These are phyloP conservation scores for Poronia punctata DNA, from an alignment of 495 filamentous ascomycete genomes.

Conservation along the genomic window DNA sequence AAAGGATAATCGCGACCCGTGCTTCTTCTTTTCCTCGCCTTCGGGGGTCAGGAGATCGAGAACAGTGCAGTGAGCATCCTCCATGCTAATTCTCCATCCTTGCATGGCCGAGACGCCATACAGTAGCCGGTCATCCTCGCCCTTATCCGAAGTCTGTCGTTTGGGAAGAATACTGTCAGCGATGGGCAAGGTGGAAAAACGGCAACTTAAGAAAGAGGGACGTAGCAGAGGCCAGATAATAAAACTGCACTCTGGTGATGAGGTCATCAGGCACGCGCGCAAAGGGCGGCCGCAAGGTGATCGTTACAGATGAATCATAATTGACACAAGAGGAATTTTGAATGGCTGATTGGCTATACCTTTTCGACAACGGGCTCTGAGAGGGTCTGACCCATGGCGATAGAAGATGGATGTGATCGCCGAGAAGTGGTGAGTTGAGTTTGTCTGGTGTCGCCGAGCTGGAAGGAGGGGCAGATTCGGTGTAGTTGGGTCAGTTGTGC, in stretches of 20 bases:
- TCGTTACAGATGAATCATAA: slow-evolving; percentile 11
- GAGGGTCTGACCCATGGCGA: slow-evolving; percentile 93
- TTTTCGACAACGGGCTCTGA: slow-evolving; percentile 98
- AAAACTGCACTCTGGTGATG: slow-evolving; percentile 13
- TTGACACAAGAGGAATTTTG: slow-evolving; percentile 6
- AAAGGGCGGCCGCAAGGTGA: slow-evolving; percentile 4
- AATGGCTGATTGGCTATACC: slow-evolving; percentile 50
- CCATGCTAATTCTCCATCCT: slow-evolving; percentile 99
- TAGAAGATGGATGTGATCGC: slow-evolving; percentile 11
- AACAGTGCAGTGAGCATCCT: slow-evolving; percentile 84
- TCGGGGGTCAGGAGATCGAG: slow-evolving; percentile 72
- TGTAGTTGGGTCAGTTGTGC: too few species aligned
- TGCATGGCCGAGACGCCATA: slow-evolving; percentile 98
- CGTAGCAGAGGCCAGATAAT: slow-evolving; percentile 7
- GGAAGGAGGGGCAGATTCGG: slow-evolving; percentile 6
- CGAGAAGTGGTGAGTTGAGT: slow-evolving; percentile 8
- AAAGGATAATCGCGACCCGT: slow-evolving; percentile 75
- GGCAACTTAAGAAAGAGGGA: slow-evolving; percentile 11
- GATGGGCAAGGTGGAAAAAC: background rate
- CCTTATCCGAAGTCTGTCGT: slow-evolving; percentile 71
- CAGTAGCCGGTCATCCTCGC: slow-evolving; percentile 85
- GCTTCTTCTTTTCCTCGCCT: slow-evolving; percentile 50
- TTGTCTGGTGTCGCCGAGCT: too few species aligned
- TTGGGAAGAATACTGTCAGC: slow-evolving; percentile 4
- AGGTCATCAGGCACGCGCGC: slow-evolving; percentile 20